A percentile compares a stretch with the other conserved stretches of the same genome.
Conservation (phyloP, 176 grass and related monocot genomes). For the Oryza glaberrima region DNA sequence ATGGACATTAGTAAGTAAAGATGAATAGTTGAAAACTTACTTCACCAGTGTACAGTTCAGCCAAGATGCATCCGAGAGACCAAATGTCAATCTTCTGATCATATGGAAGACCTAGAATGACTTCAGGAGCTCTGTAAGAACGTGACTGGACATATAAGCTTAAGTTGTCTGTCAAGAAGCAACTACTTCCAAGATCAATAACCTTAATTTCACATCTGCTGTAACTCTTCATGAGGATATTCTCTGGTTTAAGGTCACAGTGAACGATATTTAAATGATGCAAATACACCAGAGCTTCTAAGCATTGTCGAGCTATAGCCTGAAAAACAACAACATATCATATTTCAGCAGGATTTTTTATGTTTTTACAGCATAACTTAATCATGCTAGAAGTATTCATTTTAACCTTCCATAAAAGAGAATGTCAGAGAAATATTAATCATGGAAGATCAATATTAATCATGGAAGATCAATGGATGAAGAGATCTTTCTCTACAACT, state of each 20-base stretch:
- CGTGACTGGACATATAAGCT: constrained; percentile 93
- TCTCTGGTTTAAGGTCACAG: constrained; percentile 96
- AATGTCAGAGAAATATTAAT: neutral
- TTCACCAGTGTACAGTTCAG: constrained; percentile 85
- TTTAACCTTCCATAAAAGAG: constrained; percentile 16
- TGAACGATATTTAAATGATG: constrained; percentile 94
- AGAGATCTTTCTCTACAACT: constrained; percentile 9
- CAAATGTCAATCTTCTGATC: constrained; percentile 97
- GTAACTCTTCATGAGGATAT: constrained; percentile 98
- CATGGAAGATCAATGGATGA: neutral
- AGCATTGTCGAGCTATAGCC: constrained; percentile 87
- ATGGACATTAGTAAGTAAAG: constrained; percentile 16
- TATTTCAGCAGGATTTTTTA: constrained; percentile 3
- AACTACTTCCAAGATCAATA: constrained; percentile 99
- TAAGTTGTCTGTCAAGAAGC: constrained; percentile 87
- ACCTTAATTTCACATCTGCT: constrained; percentile 97
- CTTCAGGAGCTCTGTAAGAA: constrained; percentile 95
- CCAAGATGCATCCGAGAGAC: constrained; percentile 98
- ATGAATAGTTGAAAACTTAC: constrained; percentile 50
- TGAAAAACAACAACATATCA: constrained; percentile 45
- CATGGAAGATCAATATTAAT: neutral
- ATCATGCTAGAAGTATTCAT: neutral
- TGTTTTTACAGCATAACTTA: constrained; percentile 33
- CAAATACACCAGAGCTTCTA: constrained; percentile 89
- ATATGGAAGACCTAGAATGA: constrained; percentile 88